Conservation (phyloP, 352 stramenopile genomes). For the Globisporangium viniferum region DNA sequence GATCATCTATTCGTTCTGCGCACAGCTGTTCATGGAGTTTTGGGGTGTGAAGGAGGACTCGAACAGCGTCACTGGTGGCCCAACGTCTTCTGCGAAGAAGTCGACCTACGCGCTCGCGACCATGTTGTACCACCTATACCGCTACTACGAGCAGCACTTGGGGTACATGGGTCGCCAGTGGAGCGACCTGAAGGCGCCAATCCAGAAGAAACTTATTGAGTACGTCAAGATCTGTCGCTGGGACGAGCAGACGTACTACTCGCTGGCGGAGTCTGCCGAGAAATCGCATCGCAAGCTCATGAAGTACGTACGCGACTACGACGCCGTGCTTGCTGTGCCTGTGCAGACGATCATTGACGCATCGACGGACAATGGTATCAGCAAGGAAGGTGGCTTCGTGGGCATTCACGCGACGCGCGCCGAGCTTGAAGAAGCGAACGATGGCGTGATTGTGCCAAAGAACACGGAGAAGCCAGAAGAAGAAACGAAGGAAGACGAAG, state of each 20-base stretch:
- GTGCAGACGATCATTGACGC: slow-evolving; percentile 89
- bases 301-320: slow-evolving; percentile 94
- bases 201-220: slow-evolving; percentile 97
- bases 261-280: slow-evolving; percentile 95
- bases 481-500: slow-evolving; percentile 19
- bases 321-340: slow-evolving; percentile 71
- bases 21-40: slow-evolving; percentile 83
- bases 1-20: slow-evolving; percentile 87
- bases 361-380: slow-evolving; percentile 81
- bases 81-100: slow-evolving; percentile 5
- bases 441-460: slow-evolving; percentile 42
- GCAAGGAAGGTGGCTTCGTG: slow-evolving; percentile 76
- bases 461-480: slow-evolving; percentile 20
- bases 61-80: not conserved
- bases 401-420: slow-evolving; percentile 66
- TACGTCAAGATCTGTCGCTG: slow-evolving; percentile 98
- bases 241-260: slow-evolving; percentile 99
- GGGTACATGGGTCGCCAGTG: slow-evolving; percentile 77
- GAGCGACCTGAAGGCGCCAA: slow-evolving; percentile 87
- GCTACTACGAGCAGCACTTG: slow-evolving; percentile 95
- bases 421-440: slow-evolving; percentile 52
- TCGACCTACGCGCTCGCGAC: slow-evolving; percentile 69
- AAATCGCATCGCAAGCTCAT: slow-evolving; percentile 99
- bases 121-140: slow-evolving; percentile 91
- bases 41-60: slow-evolving; percentile 22